Evolutionary conservation across 1,284 basidiomycete species (phyloP), one percentile per base, ranked within the genome.

Genomic region (Cutaneotrichosporon mucoides): DNA sequence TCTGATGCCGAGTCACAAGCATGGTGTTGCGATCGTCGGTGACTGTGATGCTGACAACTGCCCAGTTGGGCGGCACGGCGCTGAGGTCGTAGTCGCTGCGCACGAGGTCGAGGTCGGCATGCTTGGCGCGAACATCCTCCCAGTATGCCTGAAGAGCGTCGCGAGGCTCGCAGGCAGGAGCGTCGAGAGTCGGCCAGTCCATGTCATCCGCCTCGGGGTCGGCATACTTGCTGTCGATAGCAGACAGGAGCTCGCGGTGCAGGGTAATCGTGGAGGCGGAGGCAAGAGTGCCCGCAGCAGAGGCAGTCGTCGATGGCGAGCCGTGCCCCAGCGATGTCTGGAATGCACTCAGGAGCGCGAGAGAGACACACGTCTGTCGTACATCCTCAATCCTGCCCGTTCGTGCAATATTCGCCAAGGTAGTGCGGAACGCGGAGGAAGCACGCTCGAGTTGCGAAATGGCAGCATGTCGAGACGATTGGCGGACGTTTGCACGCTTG

Each of bases 11-110:
- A 1, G 90, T 87, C 47, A 97, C 77, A 63, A 98, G 87, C 71
- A 99, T 82, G 4, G 88, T 89, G 65, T 84, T 87, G 64, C 85
- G 85, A 69, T 96, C 92, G 6, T 88, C 84, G 0, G 89, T 88
- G 53, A 97, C 81, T 62, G 83, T 88, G 66, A 99, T 86, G 62
- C 88, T 90, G 56, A 97, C 81, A 9, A 94, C 84, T 5, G 87
- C 89, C 93, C 95, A 98, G 62, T 88, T 83, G 3, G 73, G 64
- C 0, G 95, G 93, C 1, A 98, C 79, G n/a, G 61, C 11, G 0
- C 66, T 57, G 1, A 71, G 49, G 53, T 75, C 67, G 11, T 45
- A 75, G 68, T 64, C 55, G 15, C 45, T 81, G 69, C 10, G 79
- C 73, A 64, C 79, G 79, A 24, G 80, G 75, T 6, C 77, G 44